Conservation (phyloP, 352 stramenopile species). For the Phytophthora tubulina region DNA sequence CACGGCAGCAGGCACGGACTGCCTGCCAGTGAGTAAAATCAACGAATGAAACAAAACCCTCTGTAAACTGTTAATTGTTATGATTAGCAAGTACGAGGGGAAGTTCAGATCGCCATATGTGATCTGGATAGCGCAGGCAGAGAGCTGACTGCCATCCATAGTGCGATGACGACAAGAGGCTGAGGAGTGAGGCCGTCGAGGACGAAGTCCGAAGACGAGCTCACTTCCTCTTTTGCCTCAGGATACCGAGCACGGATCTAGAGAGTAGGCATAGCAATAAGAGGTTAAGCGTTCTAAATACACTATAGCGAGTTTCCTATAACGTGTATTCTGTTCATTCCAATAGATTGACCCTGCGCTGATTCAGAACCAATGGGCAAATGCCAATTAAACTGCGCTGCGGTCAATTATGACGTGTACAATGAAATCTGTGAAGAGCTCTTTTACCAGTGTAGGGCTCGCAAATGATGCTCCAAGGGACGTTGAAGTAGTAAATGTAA, state of each 20-base stretch:
- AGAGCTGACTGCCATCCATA: slow-evolving; percentile 10
- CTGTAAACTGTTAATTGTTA: neutral
- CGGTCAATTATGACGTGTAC: no score
- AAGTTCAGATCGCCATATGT: slow-evolving; percentile 16
- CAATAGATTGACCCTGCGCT: no score
- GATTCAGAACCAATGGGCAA: no score
- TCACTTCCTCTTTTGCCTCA: slow-evolving; percentile 4
- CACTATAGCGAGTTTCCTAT: neutral
- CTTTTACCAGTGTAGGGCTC: no score
- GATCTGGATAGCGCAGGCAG: slow-evolving; percentile 22
- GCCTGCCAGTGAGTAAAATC: neutral
- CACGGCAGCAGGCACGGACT: neutral
- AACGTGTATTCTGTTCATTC: no score
- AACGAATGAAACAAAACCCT: neutral
- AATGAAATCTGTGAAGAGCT: no score
- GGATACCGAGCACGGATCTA: neutral
- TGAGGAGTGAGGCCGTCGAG: neutral
- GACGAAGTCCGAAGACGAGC: neutral
- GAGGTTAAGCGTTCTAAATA: neutral
- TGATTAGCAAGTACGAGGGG: neutral
- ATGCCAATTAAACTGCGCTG: no score
- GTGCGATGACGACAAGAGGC: slow-evolving; percentile 17
- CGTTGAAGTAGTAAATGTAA: no score
- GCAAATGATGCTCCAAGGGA: no score
- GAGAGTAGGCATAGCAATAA: slow-evolving; percentile 1